A percentile compares a stretch with the other conserved stretches of the same genome.
Evolutionary conservation across 129 eudicot genomes (phyloP).

Genomic region (Chrysanthemum makinoi): DNA sequence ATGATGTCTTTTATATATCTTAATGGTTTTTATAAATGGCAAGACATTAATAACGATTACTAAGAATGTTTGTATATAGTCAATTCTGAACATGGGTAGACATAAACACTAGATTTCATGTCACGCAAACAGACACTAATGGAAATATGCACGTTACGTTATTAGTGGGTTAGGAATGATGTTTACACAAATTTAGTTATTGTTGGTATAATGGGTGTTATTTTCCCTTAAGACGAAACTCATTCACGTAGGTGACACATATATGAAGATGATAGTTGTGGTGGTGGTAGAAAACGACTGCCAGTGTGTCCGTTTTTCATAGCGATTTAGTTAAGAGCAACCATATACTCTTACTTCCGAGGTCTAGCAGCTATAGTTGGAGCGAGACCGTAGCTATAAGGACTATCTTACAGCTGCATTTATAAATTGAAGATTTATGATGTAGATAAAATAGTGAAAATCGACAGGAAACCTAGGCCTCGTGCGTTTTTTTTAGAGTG

Average conservation of each 20-base stretch:
- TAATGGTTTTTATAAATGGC: constrained; percentile 12
- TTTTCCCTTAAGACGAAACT: not conserved
- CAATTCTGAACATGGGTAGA: constrained; percentile 29
- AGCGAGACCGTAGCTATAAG: too few relatives aligned
- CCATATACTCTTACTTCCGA: too few relatives aligned
- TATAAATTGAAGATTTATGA: too few relatives aligned
- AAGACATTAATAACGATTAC: constrained; percentile 26
- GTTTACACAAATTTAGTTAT: constrained; percentile 19
- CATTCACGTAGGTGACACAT: not conserved
- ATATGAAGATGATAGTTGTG: not conserved
- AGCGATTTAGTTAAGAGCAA: too few relatives aligned
- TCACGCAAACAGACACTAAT: constrained; percentile 23
- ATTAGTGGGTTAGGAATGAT: constrained; percentile 11
- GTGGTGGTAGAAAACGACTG: too few relatives aligned
- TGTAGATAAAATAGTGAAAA: too few relatives aligned
- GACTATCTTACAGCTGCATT: too few relatives aligned
- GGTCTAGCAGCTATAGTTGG: too few relatives aligned
- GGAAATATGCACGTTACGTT: constrained; percentile 27
- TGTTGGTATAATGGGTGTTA: not conserved
- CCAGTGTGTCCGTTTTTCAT: too few relatives aligned
- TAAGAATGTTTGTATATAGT: constrained; percentile 14
- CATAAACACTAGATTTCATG: constrained; percentile 9
- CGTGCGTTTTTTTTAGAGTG: too few relatives aligned
- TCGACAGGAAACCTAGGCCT: too few relatives aligned
- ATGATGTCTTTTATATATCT: constrained; percentile 22